A percentile compares a stretch with the other conserved stretches of the same genome.
Evolutionary conservation across 2,329 filamentous ascomycete species (phyloP).

Genomic region (Colletotrichum salicis): DNA sequence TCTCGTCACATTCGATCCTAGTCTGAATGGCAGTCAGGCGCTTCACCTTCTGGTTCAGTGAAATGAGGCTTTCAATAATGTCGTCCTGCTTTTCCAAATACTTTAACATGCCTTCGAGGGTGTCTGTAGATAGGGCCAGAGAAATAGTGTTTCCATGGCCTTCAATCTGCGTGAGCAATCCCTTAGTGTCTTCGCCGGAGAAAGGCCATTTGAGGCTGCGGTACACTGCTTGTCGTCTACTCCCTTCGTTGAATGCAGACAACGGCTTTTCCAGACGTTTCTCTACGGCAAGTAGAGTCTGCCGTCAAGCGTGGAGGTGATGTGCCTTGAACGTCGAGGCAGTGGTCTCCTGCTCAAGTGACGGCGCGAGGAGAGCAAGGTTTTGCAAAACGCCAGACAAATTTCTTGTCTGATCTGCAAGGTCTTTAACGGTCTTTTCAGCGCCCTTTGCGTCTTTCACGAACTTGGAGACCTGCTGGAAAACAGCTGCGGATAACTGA

Average conservation of each 20-base stretch:
- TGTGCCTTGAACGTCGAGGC: background rate
- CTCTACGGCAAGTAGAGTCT: background rate
- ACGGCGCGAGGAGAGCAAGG: background rate
- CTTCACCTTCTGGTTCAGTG: background rate
- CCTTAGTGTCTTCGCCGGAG: background rate
- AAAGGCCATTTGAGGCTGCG: conserved; percentile 6
- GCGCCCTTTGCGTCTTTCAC: background rate
- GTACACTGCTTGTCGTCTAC: background rate
- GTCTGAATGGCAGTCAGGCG: background rate
- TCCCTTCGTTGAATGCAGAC: background rate
- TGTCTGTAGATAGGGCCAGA: background rate
- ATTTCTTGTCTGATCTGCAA: background rate
- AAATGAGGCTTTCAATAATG: background rate
- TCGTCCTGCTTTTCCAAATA: background rate
- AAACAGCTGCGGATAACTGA: background rate
- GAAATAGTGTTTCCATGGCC: background rate
- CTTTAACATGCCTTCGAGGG: background rate
- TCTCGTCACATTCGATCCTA: background rate
- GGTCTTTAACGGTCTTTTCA: background rate
- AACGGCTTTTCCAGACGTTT: background rate
- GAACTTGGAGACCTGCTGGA: background rate
- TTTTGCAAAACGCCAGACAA: conserved; percentile 3
- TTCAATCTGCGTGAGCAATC: background rate
- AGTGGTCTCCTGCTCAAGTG: background rate
- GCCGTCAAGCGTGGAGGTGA: background rate